Evolutionary conservation across 2,329 filamentous ascomycete genomes (phyloP), one percentile per base, ranked within the genome.

Genomic region (Fusarium dlaminii): DNA sequence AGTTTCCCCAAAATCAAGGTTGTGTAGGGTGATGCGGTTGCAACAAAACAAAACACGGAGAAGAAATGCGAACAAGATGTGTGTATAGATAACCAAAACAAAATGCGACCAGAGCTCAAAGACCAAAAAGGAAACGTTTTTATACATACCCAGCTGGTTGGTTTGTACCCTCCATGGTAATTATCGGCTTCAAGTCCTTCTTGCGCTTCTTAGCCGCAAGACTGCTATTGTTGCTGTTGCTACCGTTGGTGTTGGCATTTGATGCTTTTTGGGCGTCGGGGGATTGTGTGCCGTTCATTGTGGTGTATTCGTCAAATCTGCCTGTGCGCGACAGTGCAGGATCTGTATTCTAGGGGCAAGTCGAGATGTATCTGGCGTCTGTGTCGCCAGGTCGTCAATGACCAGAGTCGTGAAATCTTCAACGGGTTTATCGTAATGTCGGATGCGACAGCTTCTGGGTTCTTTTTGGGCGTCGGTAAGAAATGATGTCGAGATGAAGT

Each of bases 151-250:
- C 84, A 56, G 69, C 56, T n/a, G 66, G 39, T 40, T 78, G 74
- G 17, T 58, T 64, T 54, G 82, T 82, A 85, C 83, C 86, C 78
- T 93, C 91, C 68, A 88, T 92, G 45, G 92, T 94, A 82, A 94
- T 92, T 80, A 94, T 94, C 78, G 92, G 92, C 84, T 93, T 93
- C 75, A 93, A 84, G 61, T 92, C 90, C 87, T 94, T 94, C 86
- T 92, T 91, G 80, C 91, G 88, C 87, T 94, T 94, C 87, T 93
- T 94, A 29, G 79, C 78, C 30, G 73, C 67, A n/a, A 79, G 71
- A 58, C 75, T 80, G 60, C 73, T 77, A 62, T 61, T 78, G 57
- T 69, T 78, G 56, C 75, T 78, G 57, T 63, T 70, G 45, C 75
- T 66, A n/a, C 80, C 78, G 66, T 83, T 82, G 61, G 79, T 67